These are phyloP conservation scores for Panicum miliaceum DNA, from an alignment of 176 grass and related monocot genomes.

Conservation along the genomic window DNA sequence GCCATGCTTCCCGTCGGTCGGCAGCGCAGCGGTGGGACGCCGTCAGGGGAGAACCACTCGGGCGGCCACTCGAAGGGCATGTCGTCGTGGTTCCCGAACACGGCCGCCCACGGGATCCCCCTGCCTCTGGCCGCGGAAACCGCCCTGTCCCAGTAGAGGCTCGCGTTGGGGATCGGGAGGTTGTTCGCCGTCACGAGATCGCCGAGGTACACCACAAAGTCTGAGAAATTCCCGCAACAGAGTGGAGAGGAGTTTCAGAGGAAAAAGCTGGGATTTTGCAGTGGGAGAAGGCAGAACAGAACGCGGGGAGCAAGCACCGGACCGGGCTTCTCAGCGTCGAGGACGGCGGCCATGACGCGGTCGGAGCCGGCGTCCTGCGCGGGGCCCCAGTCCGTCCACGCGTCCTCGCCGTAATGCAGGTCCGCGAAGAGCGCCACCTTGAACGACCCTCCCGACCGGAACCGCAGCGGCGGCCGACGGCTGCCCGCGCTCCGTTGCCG, in stretches of 20 bases:
- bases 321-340: constrained; percentile 83
- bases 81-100: constrained; percentile 97
- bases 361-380: constrained; percentile 74
- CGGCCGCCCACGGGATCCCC: constrained; percentile 63
- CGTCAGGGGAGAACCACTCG: constrained; percentile 81
- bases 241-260: background rate
- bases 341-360: constrained; percentile 73
- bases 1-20: constrained; percentile 16
- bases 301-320: background rate
- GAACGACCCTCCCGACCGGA: constrained; percentile 53
- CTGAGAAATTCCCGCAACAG: constrained; percentile 12
- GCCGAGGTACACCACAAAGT: constrained; percentile 92
- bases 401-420: constrained; percentile 91
- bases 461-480: constrained; percentile 36
- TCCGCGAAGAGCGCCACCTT: constrained; percentile 87
- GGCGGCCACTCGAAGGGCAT: constrained; percentile 80
- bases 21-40: constrained; percentile 66
- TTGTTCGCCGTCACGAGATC: constrained; percentile 95
- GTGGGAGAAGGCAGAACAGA: background rate
- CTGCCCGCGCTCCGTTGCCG: background rate
- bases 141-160: constrained; percentile 78
- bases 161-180: constrained; percentile 73
- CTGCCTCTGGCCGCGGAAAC: constrained; percentile 59
- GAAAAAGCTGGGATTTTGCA: constrained; percentile 6
- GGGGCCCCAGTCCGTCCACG: constrained; percentile 89